These are phyloP conservation scores for Taxillus chinensis DNA, from an alignment of 164 flowering plant genomes.

Conservation along the genomic window DNA sequence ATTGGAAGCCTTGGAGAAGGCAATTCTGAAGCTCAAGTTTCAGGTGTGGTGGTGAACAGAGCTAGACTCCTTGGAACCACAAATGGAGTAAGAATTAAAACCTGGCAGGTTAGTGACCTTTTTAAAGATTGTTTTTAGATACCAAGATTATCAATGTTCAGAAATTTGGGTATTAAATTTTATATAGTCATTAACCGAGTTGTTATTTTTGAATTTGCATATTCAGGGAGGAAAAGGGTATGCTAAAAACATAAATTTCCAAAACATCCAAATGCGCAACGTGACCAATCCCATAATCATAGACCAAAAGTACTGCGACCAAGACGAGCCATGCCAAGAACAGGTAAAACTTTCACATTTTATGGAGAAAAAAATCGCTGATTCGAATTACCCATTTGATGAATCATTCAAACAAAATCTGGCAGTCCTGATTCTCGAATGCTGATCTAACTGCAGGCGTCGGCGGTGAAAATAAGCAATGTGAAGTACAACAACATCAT, in stretches of 20 bases:
- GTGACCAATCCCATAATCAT: constrained; percentile 66
- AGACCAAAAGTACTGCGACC: constrained; percentile 58
- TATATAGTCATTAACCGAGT: not conserved
- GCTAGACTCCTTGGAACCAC: constrained; percentile 41
- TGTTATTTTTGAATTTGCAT: not conserved
- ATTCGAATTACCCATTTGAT: not conserved
- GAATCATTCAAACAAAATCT: not conserved
- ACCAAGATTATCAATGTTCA: no score
- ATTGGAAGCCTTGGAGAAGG: constrained; percentile 59
- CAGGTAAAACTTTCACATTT: constrained; percentile 20
- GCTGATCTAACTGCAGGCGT: constrained; percentile 16
- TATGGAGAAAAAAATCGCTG: no score
- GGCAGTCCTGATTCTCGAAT: not conserved
- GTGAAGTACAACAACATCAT: constrained; percentile 33
- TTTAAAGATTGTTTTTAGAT: no score
- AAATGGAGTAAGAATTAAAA: constrained; percentile 73
- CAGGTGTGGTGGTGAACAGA: constrained; percentile 32
- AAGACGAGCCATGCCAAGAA: constrained; percentile 19
- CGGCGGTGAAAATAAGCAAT: constrained; percentile 38
- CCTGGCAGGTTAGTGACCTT: constrained; percentile 45
- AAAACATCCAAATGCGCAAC: constrained; percentile 28
- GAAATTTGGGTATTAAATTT: no score
- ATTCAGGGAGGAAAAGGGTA: constrained; percentile 44
- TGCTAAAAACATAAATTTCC: constrained; percentile 30
- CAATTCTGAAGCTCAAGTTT: constrained; percentile 30